These are phyloP conservation scores for Alternaria solani DNA, from an alignment of 2,329 filamentous ascomycete species.

Conservation along the genomic window DNA sequence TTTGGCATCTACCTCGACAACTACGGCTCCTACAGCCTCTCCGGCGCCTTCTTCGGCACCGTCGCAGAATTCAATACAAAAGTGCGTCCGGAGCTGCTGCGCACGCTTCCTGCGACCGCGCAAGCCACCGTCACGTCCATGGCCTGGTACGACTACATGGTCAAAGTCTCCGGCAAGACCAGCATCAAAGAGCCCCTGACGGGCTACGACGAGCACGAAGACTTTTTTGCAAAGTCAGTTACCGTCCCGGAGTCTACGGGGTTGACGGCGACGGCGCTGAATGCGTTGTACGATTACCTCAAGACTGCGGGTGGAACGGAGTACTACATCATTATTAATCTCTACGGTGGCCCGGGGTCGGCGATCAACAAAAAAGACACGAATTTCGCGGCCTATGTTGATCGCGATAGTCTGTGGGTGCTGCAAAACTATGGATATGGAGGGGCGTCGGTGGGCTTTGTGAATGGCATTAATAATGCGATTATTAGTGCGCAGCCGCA, in stretches of 20 bases:
- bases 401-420: constrained; percentile 50
- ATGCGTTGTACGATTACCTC: constrained; percentile 46
- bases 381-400: constrained; percentile 46
- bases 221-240: constrained; percentile 53
- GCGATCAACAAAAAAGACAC: constrained; percentile 47
- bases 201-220: constrained; percentile 50
- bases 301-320: constrained; percentile 26
- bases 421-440: constrained; percentile 49
- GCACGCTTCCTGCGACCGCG: constrained; percentile 41
- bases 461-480: constrained; percentile 55
- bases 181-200: constrained; percentile 40
- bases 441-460: constrained; percentile 41
- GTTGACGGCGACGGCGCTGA: constrained; percentile 37
- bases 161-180: constrained; percentile 49
- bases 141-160: constrained; percentile 53
- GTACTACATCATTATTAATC: constrained; percentile 51
- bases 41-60: constrained; percentile 53
- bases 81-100: constrained; percentile 51
- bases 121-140: constrained; percentile 33
- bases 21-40: constrained; percentile 43
- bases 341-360: constrained; percentile 50
- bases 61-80: constrained; percentile 48
- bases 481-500: constrained; percentile 50
- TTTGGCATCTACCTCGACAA: constrained; percentile 55
- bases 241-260: constrained; percentile 50